phyloP scores from a whole-genome alignment of 148 eudicot genomes.

The Arctostaphylos glauca region DNA sequence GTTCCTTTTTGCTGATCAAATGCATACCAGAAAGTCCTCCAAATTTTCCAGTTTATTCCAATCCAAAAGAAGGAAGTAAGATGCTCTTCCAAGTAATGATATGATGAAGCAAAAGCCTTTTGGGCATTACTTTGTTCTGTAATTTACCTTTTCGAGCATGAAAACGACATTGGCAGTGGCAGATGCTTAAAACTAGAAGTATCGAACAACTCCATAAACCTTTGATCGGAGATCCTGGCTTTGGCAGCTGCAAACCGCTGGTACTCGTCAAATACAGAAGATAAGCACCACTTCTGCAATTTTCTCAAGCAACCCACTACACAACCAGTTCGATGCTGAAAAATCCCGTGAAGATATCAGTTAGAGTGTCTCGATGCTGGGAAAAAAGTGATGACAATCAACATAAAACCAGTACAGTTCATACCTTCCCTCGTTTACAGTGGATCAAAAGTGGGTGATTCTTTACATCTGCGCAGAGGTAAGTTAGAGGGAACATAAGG shows the following conservation, averaged over 20 bases:
- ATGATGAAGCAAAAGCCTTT: conserved; percentile 15
- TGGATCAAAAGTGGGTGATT: conserved; percentile 86
- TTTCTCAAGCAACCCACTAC: conserved; percentile 84
- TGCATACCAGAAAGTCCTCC: conserved; percentile 17
- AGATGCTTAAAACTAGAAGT: conserved; percentile 40
- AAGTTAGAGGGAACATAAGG: neutral
- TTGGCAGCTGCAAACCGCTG: conserved; percentile 79
- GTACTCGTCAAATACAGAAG: conserved; percentile 78
- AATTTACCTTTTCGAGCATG: conserved; percentile 25
- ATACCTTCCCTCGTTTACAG: conserved; percentile 95
- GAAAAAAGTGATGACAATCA: neutral
- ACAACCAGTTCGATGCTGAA: conserved; percentile 79
- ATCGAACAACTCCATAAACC: conserved; percentile 75
- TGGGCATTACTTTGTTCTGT: neutral
- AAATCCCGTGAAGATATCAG: neutral
- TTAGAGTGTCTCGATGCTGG: neutral
- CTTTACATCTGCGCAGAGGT: conserved; percentile 50
- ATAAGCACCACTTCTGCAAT: conserved; percentile 75
- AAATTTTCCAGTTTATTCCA: conserved; percentile 15
- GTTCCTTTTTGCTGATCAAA: conserved; percentile 19
- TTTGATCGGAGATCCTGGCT: conserved; percentile 75
- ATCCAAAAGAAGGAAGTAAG: conserved; percentile 16
- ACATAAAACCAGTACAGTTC: conserved; percentile 2
- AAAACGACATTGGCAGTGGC: conserved; percentile 27
- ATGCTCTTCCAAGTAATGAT: conserved; percentile 15